phyloP scores from a whole-genome alignment of 768 basidiomycete genomes.

The Saitozyma sp. region DNA sequence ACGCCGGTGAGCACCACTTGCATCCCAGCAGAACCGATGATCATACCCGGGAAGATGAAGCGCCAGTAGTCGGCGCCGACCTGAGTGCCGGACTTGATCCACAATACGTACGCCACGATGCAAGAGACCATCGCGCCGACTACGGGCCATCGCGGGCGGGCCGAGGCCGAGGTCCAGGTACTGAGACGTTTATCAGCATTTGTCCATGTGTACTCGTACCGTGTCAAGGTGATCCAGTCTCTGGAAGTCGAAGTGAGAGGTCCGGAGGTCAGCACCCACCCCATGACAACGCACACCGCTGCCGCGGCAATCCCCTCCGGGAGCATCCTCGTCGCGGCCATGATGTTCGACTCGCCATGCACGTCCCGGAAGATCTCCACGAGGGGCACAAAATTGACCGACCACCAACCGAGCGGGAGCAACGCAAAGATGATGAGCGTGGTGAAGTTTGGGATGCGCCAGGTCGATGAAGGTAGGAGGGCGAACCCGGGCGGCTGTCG shows the following conservation, averaged over 20 bases:
- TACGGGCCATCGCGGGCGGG: conserved; percentile 22
- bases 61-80: conserved; percentile 22
- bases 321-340: conserved; percentile 40
- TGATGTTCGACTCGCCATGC: conserved; percentile 29
- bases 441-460: conserved; percentile 42
- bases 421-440: conserved; percentile 34
- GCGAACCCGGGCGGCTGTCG: conserved; percentile 18
- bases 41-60: conserved; percentile 20
- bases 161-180: background rate
- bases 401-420: conserved; percentile 32
- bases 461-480: conserved; percentile 34
- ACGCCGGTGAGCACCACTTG: conserved; percentile 11
- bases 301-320: conserved; percentile 39
- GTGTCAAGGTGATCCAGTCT: too few species aligned
- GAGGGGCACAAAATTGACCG: conserved; percentile 3
- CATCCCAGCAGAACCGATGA: conserved; percentile 19
- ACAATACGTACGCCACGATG: conserved; percentile 60
- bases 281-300: conserved; percentile 20
- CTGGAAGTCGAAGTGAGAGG: too few species aligned
- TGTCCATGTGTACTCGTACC: too few species aligned
- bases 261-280: background rate
- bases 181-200: too few species aligned
- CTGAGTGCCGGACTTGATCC: conserved; percentile 8
- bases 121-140: conserved; percentile 62
- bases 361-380: conserved; percentile 18